phyloP scores from a whole-genome alignment of 108 stramenopile genomes.

The Fragilaria radians region DNA sequence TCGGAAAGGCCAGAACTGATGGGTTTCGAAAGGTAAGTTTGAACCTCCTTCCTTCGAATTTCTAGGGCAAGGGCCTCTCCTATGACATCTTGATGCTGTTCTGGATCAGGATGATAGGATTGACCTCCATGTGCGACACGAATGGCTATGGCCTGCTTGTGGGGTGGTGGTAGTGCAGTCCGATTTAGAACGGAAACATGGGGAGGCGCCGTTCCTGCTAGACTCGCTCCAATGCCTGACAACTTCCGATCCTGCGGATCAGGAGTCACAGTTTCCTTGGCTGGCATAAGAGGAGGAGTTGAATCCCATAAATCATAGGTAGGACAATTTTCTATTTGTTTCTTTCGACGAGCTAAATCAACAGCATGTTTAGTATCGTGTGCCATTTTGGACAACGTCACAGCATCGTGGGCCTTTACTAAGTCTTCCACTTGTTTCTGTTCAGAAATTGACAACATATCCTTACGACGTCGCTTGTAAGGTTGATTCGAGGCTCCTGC shows the following conservation, averaged over 20 bases:
- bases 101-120: constrained; percentile 73
- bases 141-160: constrained; percentile 35
- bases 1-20: constrained; percentile 57
- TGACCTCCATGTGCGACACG: constrained; percentile 73
- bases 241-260: neutral
- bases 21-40: constrained; percentile 41
- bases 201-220: constrained; percentile 9
- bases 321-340: constrained; percentile 18
- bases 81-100: constrained; percentile 59
- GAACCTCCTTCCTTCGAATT: constrained; percentile 58
- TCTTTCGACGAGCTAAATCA: constrained; percentile 15
- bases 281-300: neutral
- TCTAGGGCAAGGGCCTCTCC: constrained; percentile 67
- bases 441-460: constrained; percentile 44
- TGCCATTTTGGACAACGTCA: constrained; percentile 25
- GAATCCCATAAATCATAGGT: constrained; percentile 70
- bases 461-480: constrained; percentile 16
- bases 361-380: neutral
- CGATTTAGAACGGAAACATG: neutral
- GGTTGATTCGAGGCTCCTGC: constrained; percentile 15
- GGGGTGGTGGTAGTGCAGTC: constrained; percentile 1
- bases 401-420: constrained; percentile 22
- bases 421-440: constrained; percentile 43
- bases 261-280: neutral
- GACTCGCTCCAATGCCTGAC: constrained; percentile 10